Evolutionary conservation across 2,329 filamentous ascomycete genomes (phyloP), one percentile per base, ranked within the genome.

Genomic region (Arachnomyces sp.): DNA sequence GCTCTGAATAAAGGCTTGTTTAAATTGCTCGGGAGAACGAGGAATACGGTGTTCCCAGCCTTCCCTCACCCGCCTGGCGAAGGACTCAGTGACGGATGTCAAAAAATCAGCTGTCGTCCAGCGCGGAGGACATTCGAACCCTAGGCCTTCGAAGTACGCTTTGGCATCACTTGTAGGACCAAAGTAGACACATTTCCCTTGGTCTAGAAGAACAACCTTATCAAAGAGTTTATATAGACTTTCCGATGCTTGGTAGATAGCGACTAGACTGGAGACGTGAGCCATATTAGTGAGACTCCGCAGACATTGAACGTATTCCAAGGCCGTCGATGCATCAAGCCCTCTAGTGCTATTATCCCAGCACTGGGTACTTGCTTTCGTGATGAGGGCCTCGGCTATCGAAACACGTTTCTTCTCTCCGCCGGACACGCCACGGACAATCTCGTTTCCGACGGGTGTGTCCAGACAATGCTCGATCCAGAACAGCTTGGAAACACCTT

Each of bases 321-420:
- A 62, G 0, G 84, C 84, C 0, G 81, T 87, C 6, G 78, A 78
- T 0, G 80, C 79, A 57, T 89, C 85, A 1, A 90, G 69, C 8
- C 85, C 85, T 38, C 76, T 72, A 0, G 84, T 89, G 16, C 74
- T 80, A 48, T 86, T 86, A 44, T 84, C 86, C 85, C 86, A 92
- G 44, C 80, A 82, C 56, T 85, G 80, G 2, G 77, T 67, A 31
- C 73, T 78, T 2, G 77, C 75, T n/a, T 65, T 65, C 12, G 80
- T 80, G 8, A 88, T 67, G 44, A 82, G 74, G 49, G 85, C 86
- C 61, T 92, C 86, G 1, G 83, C 84, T 45, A 92, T 87, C 33
- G 80, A 84, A 4, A 93, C 86, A 57, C 87, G 79, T 66, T 92
- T 89, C 41, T 80, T 71, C 57, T 86, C 82, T 29, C 82, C 82